Evolutionary conservation across 2,329 filamentous ascomycete species (phyloP).

Genomic region (Fusarium nodosum): DNA sequence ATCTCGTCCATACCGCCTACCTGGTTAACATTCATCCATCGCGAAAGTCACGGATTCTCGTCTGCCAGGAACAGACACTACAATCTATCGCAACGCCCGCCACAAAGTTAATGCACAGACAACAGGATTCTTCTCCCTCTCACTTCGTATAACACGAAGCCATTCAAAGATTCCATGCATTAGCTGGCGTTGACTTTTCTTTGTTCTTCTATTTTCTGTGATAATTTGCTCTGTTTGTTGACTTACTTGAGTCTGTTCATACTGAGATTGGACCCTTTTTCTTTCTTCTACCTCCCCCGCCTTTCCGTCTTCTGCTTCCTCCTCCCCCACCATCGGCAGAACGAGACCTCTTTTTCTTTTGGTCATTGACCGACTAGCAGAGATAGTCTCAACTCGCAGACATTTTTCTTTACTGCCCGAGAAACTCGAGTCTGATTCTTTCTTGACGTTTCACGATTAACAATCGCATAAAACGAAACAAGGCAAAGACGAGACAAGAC

Average conservation of each 20-base stretch:
- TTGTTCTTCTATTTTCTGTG: conserved; percentile 1
- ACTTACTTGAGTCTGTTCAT: conserved; percentile 1
- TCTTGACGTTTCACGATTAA: not conserved
- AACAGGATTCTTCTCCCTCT: conserved; percentile 1
- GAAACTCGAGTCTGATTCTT: conserved; percentile 14
- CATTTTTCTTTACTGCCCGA: conserved; percentile 20
- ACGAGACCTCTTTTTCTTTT: conserved; percentile 15
- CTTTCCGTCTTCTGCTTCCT: conserved; percentile 14
- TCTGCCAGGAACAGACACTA: not conserved
- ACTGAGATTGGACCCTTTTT: conserved; percentile 27
- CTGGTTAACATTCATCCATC: not conserved
- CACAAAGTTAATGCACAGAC: conserved; percentile 24
- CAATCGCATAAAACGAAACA: conserved; percentile 19
- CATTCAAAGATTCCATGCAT: conserved; percentile 23
- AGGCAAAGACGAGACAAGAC: conserved; percentile 10
- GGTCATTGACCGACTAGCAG: conserved; percentile 9
- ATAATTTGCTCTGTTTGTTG: conserved; percentile 1
- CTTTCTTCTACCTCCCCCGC: conserved; percentile 20
- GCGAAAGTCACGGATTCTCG: not conserved
- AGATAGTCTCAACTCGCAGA: conserved; percentile 9
- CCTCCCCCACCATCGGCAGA: conserved; percentile 31
- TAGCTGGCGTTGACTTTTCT: conserved; percentile 15
- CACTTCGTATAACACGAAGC: conserved; percentile 6
- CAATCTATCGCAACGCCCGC: conserved; percentile 31
- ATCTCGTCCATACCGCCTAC: conserved; percentile 5